Conservation (phyloP, 768 basidiomycete genomes). For the Psilocybe subaeruginosa region DNA sequence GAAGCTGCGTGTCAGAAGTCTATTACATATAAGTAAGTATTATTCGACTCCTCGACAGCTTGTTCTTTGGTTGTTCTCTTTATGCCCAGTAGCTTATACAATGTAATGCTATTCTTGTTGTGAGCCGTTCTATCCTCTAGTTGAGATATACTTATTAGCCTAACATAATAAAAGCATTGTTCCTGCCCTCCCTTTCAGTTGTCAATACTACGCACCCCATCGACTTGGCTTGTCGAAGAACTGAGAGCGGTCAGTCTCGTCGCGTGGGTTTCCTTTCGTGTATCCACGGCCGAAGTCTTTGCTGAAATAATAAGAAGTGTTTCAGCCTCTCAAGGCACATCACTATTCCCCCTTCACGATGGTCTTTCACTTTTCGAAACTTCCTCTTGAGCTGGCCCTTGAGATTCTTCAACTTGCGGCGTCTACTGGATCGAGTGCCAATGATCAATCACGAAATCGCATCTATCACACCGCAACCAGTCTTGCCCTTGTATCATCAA, state of each 20-base stretch:
- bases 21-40: too few species aligned
- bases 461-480: conserved; percentile 30
- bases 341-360: background rate
- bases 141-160: background rate
- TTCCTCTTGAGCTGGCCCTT: conserved; percentile 38
- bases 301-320: background rate
- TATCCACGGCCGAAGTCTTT: background rate
- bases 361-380: conserved; percentile 24
- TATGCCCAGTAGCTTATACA: background rate
- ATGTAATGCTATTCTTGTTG: background rate
- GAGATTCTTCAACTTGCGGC: conserved; percentile 36
- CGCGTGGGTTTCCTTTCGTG: background rate
- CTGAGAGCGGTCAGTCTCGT: background rate
- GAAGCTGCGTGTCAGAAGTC: too few species aligned
- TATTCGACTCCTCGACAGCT: background rate
- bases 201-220: conserved; percentile 29
- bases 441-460: conserved; percentile 6
- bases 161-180: background rate
- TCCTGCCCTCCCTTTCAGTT: background rate
- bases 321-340: background rate
- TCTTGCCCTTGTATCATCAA: conserved; percentile 36
- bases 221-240: conserved; percentile 24
- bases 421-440: conserved; percentile 19
- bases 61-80: background rate
- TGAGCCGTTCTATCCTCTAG: background rate